phyloP scores from a whole-genome alignment of 2,329 filamentous ascomycete genomes.

The Fusarium multiceps region DNA sequence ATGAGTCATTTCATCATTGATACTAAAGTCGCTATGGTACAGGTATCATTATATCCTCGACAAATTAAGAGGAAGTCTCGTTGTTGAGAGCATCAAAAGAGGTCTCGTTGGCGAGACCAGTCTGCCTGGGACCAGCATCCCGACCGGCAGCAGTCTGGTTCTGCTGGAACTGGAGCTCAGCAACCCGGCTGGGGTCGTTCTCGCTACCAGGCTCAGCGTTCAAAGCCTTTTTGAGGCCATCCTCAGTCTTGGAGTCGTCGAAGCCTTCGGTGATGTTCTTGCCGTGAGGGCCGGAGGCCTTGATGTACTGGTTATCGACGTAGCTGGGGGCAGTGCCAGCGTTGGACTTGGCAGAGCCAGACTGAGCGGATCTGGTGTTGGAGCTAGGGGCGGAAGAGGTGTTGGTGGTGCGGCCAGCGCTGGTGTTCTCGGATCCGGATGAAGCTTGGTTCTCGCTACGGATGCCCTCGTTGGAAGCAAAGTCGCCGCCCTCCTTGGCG shows the following conservation, averaged over 20 bases:
- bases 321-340: constrained; percentile 53
- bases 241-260: constrained; percentile 48
- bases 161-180: constrained; percentile 56
- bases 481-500: constrained; percentile 66
- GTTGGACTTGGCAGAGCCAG: constrained; percentile 2
- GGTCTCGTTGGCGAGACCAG: constrained; percentile 41
- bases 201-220: constrained; percentile 58
- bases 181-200: constrained; percentile 60
- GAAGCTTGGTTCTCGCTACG: constrained; percentile 37
- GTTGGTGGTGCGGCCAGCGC: constrained; percentile 7
- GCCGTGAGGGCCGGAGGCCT: constrained; percentile 54
- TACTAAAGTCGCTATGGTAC: constrained; percentile 18
- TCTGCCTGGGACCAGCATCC: constrained; percentile 46
- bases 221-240: constrained; percentile 55
- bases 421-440: constrained; percentile 13
- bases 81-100: constrained; percentile 49
- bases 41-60: not conserved
- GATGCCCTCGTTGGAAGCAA: constrained; percentile 68
- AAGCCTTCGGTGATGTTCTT: constrained; percentile 58
- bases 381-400: constrained; percentile 13
- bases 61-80: constrained; percentile 44
- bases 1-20: constrained; percentile 34
- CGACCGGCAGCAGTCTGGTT: constrained; percentile 38
- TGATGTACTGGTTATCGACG: constrained; percentile 50
- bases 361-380: constrained; percentile 6